A percentile compares a stretch with the other conserved stretches of the same genome.
Conservation (phyloP, 768 basidiomycete species). For the Leccinum broughii region DNA sequence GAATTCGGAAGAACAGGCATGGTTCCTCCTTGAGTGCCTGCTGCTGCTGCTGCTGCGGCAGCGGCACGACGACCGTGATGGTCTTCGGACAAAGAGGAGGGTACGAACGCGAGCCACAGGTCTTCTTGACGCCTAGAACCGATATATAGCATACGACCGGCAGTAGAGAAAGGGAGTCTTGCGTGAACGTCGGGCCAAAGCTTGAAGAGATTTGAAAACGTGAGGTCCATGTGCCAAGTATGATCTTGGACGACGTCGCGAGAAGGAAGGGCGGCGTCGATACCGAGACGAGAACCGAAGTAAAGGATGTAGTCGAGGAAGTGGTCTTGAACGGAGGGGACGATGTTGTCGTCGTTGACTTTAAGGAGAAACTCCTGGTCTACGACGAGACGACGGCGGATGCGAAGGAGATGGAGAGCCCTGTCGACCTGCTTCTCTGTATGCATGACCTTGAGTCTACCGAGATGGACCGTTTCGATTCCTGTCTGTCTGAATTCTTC, state of each 20-base stretch:
- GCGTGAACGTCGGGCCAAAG: background rate
- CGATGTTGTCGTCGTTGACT: background rate
- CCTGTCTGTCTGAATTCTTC: background rate
- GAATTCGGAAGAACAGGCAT: background rate
- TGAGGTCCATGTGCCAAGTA: background rate
- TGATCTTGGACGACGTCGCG: background rate
- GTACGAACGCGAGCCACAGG: background rate
- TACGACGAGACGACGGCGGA: background rate
- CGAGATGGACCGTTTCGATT: background rate
- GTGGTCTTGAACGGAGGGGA: background rate
- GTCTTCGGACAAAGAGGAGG: background rate
- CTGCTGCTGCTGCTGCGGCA: too few species aligned
- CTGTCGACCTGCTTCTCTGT: background rate
- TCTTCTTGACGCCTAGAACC: background rate
- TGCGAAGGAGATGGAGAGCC: background rate
- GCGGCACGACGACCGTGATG: background rate
- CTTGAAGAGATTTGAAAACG: background rate
- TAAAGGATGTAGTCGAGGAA: background rate
- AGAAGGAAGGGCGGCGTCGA: background rate
- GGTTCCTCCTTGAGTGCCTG: too few species aligned
- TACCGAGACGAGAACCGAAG: background rate
- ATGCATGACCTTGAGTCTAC: background rate
- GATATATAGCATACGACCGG: background rate
- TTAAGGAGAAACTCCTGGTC: background rate
- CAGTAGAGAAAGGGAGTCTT: background rate